A percentile compares a stretch with the other conserved stretches of the same genome.
Evolutionary conservation across 139 green algal genomes (phyloP).

Genomic region (Yamagishiella unicocca): DNA sequence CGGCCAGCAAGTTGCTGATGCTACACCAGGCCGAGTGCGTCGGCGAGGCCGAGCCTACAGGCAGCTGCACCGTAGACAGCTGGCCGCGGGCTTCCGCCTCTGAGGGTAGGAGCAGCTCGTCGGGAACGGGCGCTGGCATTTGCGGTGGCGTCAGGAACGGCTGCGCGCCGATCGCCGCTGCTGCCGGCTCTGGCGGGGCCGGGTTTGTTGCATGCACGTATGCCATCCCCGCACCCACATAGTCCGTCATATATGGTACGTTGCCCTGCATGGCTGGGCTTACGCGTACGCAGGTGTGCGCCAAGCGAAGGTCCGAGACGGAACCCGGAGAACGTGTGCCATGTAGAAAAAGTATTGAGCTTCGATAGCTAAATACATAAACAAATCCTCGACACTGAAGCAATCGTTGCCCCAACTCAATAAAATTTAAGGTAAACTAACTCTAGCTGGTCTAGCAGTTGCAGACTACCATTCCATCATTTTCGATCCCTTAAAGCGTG

Average conservation of each 20-base stretch:
- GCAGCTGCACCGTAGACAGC: not conserved
- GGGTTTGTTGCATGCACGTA: not conserved
- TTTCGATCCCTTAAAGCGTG: too few species aligned
- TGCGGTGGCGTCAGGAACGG: not conserved
- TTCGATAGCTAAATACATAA: too few species aligned
- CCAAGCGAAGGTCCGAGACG: not conserved
- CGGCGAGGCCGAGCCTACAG: not conserved
- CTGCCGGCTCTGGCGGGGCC: not conserved
- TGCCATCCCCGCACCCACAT: not conserved
- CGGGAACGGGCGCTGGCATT: not conserved
- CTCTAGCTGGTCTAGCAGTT: too few species aligned
- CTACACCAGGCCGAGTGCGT: slow-evolving; percentile 22
- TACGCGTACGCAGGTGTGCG: not conserved
- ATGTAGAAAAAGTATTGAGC: too few species aligned
- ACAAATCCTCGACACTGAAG: too few species aligned
- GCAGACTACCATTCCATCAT: too few species aligned
- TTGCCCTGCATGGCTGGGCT: not conserved
- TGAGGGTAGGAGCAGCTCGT: not conserved
- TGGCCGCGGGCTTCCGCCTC: not conserved
- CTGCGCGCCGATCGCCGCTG: not conserved
- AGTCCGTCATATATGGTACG: not conserved
- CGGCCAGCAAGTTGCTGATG: slow-evolving; percentile 29
- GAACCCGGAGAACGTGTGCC: not conserved
- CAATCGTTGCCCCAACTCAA: too few species aligned
- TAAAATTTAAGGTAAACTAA: too few species aligned